Evolutionary conservation across 257 asterid genomes (phyloP).

Genomic region (Nemophila menziesii): DNA sequence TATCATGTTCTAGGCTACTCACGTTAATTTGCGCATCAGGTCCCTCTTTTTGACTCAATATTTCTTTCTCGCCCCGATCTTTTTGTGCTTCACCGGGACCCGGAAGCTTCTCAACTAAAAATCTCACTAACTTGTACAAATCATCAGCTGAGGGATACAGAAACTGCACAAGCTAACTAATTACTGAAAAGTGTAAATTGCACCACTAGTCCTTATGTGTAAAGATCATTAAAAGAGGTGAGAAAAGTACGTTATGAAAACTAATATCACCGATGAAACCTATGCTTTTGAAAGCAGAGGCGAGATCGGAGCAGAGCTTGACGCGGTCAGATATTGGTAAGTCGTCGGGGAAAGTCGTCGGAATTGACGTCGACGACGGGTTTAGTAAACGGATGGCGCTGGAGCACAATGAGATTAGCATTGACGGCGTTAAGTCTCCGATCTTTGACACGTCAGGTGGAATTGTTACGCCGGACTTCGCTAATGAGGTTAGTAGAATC

Average conservation of each 20-base stretch:
- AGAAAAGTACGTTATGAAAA: constrained; percentile 40
- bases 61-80: constrained; percentile 10
- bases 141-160: constrained; percentile 69
- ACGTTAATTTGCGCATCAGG: constrained; percentile 5
- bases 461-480: constrained; percentile 40
- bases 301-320: constrained; percentile 39
- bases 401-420: constrained; percentile 35
- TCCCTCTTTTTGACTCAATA: constrained; percentile 10
- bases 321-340: constrained; percentile 33
- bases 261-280: constrained; percentile 45
- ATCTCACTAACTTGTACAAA: constrained; percentile 45
- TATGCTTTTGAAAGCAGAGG: constrained; percentile 32
- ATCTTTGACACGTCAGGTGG: constrained; percentile 37
- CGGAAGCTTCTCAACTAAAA: constrained; percentile 42
- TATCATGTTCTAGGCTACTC: constrained; percentile 5
- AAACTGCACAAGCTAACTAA: constrained; percentile 27
- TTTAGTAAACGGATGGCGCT: constrained; percentile 32
- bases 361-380: constrained; percentile 21
- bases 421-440: constrained; percentile 32
- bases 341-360: constrained; percentile 35
- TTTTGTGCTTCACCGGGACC: constrained; percentile 23
- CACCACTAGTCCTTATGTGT: too few relatives aligned
- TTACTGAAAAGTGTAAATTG: too few relatives aligned
- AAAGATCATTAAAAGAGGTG: neutral
- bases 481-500: constrained; percentile 41